These are phyloP conservation scores for Colletotrichum sp. DNA, from an alignment of 2,329 filamentous ascomycete genomes.

Conservation along the genomic window DNA sequence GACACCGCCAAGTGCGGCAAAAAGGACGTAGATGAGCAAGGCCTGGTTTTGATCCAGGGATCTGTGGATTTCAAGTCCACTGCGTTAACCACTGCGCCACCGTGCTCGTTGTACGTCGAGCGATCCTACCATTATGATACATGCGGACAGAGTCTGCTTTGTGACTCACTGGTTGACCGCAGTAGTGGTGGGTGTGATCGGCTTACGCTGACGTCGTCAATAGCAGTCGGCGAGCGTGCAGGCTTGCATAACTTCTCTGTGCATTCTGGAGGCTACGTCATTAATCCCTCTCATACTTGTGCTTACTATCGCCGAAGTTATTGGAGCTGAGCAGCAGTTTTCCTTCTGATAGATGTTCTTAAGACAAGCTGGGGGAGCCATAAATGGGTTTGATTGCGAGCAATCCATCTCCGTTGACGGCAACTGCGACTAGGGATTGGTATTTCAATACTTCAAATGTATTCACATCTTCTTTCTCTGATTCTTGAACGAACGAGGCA, in stretches of 20 bases:
- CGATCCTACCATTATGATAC: background rate
- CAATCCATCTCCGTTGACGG: background rate
- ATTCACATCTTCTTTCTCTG: background rate
- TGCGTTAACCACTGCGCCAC: background rate
- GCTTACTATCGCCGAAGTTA: background rate
- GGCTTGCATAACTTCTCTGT: background rate
- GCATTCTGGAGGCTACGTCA: background rate
- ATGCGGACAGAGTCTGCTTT: background rate
- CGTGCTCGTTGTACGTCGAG: background rate
- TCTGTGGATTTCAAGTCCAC: background rate
- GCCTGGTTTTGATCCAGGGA: background rate
- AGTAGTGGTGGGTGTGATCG: background rate
- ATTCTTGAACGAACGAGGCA: background rate
- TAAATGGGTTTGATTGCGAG: accelerated
- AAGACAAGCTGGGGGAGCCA: background rate
- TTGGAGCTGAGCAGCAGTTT: accelerated
- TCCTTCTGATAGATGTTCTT: background rate
- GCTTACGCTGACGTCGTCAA: background rate
- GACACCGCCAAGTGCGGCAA: background rate
- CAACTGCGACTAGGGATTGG: background rate
- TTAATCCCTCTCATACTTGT: accelerated
- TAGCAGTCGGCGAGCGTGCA: accelerated
- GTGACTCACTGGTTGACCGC: background rate
- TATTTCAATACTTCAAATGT: background rate
- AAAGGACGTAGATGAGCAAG: background rate